Base-by-base conservation (phyloP, 306 rosid genomes). In the Psophocarpus tetragonolobus region DNA sequence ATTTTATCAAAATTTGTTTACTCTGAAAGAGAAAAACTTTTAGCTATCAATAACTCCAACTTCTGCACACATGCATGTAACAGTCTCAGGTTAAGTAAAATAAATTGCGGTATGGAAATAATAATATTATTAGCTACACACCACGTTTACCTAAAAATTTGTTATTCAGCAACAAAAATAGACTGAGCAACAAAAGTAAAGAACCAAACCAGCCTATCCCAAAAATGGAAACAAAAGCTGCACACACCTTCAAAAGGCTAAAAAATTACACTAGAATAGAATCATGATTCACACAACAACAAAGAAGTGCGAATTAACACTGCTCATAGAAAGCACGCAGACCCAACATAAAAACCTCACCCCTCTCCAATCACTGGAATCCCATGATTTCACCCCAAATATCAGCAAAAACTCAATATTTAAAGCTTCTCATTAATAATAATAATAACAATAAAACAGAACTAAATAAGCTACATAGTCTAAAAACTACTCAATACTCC, bases 401-500 rank as follows among this genome's bases (percentile, higher is more conserved):
- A 23, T 4, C 1, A 54, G 3, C 61, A 21, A 23, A 57, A 57
- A 13, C 36, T 27, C 17, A 63, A 73, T 33, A 80, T 24, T 23
- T 8, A 29, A 81, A 77, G 14, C 53, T 67, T 84, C 67, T 69
- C 84, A 83, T 86, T 86, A 72, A 80, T 50, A 6, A 68, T 74
- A 70, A 68, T 47, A 6, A 74, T 69, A 71, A 73, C n/a, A n/a
- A n/a, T n/a, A 69, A 65, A 75, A 15, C 79, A 68, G 56, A 21
- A 53, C 68, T 63, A 82, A 57, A 57, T 12, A 29, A 54, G 76
- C 81, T 78, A 73, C 78, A 58, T 58, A 82, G 27, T 26, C 33
- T 56, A 24, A 78, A 50, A 44, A 70, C 83, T 81, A 79, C 82
- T 50, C 72, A 75, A 73, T 62, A 83, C 50, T 86, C 74, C 88